Evolutionary conservation across 768 basidiomycete species (phyloP).

Genomic region (Boletus insuetus): DNA sequence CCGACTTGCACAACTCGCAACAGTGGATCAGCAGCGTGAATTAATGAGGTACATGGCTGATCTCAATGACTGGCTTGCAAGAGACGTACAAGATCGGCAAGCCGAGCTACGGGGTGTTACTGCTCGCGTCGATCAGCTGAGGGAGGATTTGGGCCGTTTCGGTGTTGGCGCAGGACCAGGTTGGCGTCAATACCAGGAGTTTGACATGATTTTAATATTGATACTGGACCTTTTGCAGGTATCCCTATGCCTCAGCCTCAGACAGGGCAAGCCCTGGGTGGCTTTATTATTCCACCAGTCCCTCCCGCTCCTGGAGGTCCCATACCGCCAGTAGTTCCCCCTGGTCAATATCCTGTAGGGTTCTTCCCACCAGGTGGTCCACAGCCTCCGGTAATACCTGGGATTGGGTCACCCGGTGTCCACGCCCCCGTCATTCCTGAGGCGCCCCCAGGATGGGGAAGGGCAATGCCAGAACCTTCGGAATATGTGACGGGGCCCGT

Average conservation of each 20-base stretch:
- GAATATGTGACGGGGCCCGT: constrained; percentile 26
- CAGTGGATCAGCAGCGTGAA: constrained; percentile 76
- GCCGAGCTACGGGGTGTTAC: constrained; percentile 65
- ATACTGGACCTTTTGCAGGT: constrained; percentile 8
- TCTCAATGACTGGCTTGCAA: constrained; percentile 76
- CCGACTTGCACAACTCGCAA: constrained; percentile 67
- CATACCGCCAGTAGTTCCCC: constrained; percentile 17
- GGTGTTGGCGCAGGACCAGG: constrained; percentile 41
- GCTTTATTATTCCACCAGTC: constrained; percentile 24
- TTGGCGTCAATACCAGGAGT: constrained; percentile 18
- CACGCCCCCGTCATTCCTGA: constrained; percentile 28
- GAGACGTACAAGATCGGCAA: constrained; percentile 78
- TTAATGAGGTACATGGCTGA: constrained; percentile 76
- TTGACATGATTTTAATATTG: background rate
- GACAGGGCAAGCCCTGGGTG: constrained; percentile 1
- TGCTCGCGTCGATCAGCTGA: constrained; percentile 53
- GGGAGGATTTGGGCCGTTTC: constrained; percentile 44
- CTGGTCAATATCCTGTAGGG: constrained; percentile 14
- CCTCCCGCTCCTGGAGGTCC: constrained; percentile 14
- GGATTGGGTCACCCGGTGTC: background rate
- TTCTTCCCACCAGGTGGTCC: constrained; percentile 20
- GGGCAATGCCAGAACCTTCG: constrained; percentile 25
- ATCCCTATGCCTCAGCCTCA: constrained; percentile 26
- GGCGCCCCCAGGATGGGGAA: constrained; percentile 8
- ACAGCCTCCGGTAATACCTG: constrained; percentile 25